Evolutionary conservation across 2,329 filamentous ascomycete species (phyloP), one percentile per base, ranked within the genome.

Genomic region (Ceratocystis albifundus): DNA sequence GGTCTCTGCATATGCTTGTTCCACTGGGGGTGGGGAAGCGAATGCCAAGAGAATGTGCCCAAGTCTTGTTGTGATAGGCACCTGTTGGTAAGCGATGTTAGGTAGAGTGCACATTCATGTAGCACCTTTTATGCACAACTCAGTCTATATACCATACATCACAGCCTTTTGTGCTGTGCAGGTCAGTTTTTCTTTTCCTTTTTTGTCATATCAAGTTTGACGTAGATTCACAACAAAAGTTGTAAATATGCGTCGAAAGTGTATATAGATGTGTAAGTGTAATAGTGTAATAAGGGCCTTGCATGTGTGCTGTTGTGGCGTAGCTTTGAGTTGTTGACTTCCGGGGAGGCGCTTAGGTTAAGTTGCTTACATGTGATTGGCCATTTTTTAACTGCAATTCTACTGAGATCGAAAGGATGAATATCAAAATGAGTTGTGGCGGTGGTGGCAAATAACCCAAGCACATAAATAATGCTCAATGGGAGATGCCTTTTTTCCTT

Each of bases 331-430:
- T 32, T 50, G 17, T 50, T 32, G 25, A n/a, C 61, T 36, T 0
- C 44, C n/a, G n/a, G n/a, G n/a, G 22, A 25, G 61, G 61, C 61
- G 61, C 61, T 63, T 63, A 63, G 45, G 41, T 17, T 48, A 17
- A 5, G 10, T 20, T 15, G 61, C 61, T 63, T 63, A 63, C 61
- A 63, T 48, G 61, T 63, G 61, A 63, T 63, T 63, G 61, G 61
- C 15, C 22, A 10, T 7, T 46, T 7, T 46, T 63, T 17, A 46
- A 46, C 61, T 48, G 30, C 22, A 50, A 50, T 6, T 30, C 41
- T 57, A 12, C 50, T 8, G 50, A 25, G 22, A 55, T 55, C 25
- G n/a, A 53, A 22, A 53, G 8, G 48, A 22, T 17, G n/a, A 53
- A 36, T 36, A 36, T 36, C 32, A 36, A 36, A 36, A 36, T 36